These are phyloP conservation scores for Tolypocladium tundrense DNA, from an alignment of 2,329 filamentous ascomycete species.

Conservation along the genomic window DNA sequence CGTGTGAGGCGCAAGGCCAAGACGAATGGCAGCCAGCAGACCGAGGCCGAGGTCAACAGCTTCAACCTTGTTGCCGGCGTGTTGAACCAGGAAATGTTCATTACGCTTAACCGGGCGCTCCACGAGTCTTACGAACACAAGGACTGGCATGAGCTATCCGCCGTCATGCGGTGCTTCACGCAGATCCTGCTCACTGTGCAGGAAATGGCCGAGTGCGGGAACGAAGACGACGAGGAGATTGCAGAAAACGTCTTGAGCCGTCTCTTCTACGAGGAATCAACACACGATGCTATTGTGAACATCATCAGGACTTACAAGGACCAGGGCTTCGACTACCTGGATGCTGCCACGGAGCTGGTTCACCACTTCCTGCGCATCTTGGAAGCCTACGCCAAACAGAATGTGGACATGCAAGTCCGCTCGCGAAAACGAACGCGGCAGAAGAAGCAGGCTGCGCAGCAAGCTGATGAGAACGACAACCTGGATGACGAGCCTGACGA, in stretches of 20 bases:
- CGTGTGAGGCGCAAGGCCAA: conserved; percentile 56
- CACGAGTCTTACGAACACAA: conserved; percentile 72
- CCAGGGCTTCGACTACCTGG: conserved; percentile 87
- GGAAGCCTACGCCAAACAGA: conserved; percentile 89
- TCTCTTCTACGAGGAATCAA: conserved; percentile 97
- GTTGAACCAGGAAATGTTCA: conserved; percentile 89
- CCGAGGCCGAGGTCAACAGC: conserved; percentile 51
- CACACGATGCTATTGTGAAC: conserved; percentile 75
- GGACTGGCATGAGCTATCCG: conserved; percentile 75
- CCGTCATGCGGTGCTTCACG: conserved; percentile 88
- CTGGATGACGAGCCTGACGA: conserved; percentile 50
- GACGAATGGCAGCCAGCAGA: conserved; percentile 36
- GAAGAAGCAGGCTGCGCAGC: conserved; percentile 57
- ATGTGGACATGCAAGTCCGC: conserved; percentile 84
- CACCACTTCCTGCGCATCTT: conserved; percentile 89
- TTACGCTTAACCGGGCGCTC: conserved; percentile 76
- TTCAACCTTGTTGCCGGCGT: conserved; percentile 85
- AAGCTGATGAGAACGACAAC: conserved; percentile 23
- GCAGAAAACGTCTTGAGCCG: conserved; percentile 93
- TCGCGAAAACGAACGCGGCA: conserved; percentile 63
- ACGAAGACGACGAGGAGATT: conserved; percentile 95
- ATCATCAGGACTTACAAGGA: conserved; percentile 83
- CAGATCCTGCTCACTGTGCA: conserved; percentile 89
- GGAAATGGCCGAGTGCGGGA: conserved; percentile 74
- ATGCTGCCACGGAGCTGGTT: conserved; percentile 80